Conservation (phyloP, 352 stramenopile genomes). For the Globisporangium ultimum region DNA sequence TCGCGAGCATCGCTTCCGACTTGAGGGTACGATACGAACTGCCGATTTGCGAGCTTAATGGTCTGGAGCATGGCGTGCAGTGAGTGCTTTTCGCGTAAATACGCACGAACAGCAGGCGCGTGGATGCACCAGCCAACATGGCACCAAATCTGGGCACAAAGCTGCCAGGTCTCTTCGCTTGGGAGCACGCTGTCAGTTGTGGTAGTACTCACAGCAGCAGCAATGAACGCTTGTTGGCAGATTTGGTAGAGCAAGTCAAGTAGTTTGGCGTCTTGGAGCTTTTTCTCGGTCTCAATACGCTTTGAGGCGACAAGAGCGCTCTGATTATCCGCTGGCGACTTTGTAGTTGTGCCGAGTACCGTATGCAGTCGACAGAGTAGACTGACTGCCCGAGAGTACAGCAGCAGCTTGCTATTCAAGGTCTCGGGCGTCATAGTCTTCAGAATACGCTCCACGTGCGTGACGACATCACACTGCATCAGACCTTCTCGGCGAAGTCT, state of each 20-base stretch:
- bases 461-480: slow-evolving; percentile 18
- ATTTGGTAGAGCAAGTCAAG: slow-evolving; percentile 30
- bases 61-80: slow-evolving; percentile 38
- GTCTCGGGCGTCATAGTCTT: slow-evolving; percentile 5
- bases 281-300: not conserved
- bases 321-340: not conserved
- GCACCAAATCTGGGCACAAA: slow-evolving; percentile 66
- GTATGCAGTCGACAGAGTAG: slow-evolving; percentile 63
- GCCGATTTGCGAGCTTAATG: slow-evolving; percentile 28
- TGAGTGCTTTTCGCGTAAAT: slow-evolving; percentile 32
- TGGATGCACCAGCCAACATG: slow-evolving; percentile 62
- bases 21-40: slow-evolving; percentile 10
- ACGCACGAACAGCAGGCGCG: slow-evolving; percentile 23
- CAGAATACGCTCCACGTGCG: slow-evolving; percentile 22
- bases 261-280: slow-evolving; percentile 17
- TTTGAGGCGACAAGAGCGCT: not conserved
- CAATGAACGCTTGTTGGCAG: slow-evolving; percentile 17
- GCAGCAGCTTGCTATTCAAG: slow-evolving; percentile 22
- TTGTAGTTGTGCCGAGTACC: slow-evolving; percentile 2
- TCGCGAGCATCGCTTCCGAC: slow-evolving; percentile 29
- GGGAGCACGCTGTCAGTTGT: not conserved
- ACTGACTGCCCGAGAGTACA: slow-evolving; percentile 40
- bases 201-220: not conserved
- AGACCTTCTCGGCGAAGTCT: slow-evolving; percentile 29
- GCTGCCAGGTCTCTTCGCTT: slow-evolving; percentile 39